phyloP scores from a whole-genome alignment of 2,329 filamentous ascomycete genomes.

The Graphilbum sp. region DNA sequence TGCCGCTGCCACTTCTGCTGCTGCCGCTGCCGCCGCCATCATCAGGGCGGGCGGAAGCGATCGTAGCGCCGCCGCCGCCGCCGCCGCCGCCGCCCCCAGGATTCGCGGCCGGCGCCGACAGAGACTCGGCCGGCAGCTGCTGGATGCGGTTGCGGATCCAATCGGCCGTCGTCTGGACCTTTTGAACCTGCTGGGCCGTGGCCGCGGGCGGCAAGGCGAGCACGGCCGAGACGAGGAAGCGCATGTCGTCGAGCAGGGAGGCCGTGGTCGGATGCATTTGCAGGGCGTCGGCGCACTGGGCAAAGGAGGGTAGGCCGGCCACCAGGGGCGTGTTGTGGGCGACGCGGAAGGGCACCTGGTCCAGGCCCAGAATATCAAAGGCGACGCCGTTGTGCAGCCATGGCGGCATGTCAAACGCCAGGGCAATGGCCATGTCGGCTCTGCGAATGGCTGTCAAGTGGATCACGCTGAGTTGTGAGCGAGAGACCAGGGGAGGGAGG shows the following conservation, averaged over 20 bases:
- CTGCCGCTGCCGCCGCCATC: too few relatives aligned
- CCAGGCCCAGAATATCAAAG: slow-evolving; percentile 24
- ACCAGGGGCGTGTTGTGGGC: slow-evolving; percentile 32
- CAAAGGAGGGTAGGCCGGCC: slow-evolving; percentile 24
- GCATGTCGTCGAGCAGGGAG: slow-evolving; percentile 33
- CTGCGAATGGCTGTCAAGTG: slow-evolving; percentile 14
- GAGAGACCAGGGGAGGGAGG: too few relatives aligned
- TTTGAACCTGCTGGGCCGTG: slow-evolving; percentile 19
- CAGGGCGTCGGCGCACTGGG: slow-evolving; percentile 22
- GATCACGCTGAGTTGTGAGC: slow-evolving; percentile 2
- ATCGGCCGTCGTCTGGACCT: slow-evolving; percentile 21
- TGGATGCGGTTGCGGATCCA: slow-evolving; percentile 24
- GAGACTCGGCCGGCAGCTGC: slow-evolving; percentile 11
- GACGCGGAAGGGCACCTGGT: slow-evolving; percentile 23
- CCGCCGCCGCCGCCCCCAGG: too few relatives aligned
- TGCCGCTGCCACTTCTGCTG: too few relatives aligned
- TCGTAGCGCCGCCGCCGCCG: too few relatives aligned
- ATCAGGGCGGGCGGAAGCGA: too few relatives aligned
- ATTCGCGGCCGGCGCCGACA: neutral
- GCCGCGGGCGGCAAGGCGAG: slow-evolving; percentile 21
- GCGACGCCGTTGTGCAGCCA: slow-evolving; percentile 21
- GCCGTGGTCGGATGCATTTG: slow-evolving; percentile 29
- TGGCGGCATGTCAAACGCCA: slow-evolving; percentile 28
- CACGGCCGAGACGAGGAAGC: slow-evolving; percentile 27
- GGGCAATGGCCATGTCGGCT: slow-evolving; percentile 29